phyloP scores from a whole-genome alignment of 768 basidiomycete species.

The Lyophyllum decastes region DNA sequence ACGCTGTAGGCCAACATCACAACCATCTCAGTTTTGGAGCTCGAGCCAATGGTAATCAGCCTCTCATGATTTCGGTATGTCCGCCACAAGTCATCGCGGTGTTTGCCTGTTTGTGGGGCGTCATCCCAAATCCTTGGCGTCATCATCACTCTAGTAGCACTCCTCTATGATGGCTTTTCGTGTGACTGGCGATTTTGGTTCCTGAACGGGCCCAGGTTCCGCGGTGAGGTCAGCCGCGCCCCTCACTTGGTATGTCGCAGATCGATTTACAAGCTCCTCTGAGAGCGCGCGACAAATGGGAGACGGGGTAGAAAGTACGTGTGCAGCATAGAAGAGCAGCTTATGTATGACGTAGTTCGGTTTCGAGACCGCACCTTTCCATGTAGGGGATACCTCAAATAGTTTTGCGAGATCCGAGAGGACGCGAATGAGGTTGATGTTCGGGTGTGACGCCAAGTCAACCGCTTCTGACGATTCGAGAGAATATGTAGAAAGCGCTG shows the following conservation, averaged over 20 bases:
- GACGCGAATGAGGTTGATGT: slow-evolving; percentile 41
- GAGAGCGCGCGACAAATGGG: slow-evolving; percentile 39
- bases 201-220: not conserved
- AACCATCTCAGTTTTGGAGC: no score
- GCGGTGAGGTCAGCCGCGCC: not conserved
- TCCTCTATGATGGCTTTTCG: slow-evolving; percentile 12
- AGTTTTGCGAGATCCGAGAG: slow-evolving; percentile 57
- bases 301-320: slow-evolving; percentile 51
- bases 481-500: slow-evolving; percentile 17
- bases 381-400: slow-evolving; percentile 27
- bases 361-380: slow-evolving; percentile 3
- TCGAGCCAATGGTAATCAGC: no score
- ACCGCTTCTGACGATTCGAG: slow-evolving; percentile 18
- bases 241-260: slow-evolving; percentile 26
- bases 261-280: slow-evolving; percentile 36
- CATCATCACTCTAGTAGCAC: not conserved
- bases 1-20: no score
- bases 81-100: no score
- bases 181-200: not conserved
- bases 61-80: no score
- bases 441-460: slow-evolving; percentile 37
- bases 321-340: slow-evolving; percentile 69
- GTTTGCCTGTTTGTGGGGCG: no score
- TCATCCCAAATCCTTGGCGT: not conserved
- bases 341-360: slow-evolving; percentile 55